Conservation (phyloP, 2,329 filamentous ascomycete species). For the Aspergillus ochraceus region DNA sequence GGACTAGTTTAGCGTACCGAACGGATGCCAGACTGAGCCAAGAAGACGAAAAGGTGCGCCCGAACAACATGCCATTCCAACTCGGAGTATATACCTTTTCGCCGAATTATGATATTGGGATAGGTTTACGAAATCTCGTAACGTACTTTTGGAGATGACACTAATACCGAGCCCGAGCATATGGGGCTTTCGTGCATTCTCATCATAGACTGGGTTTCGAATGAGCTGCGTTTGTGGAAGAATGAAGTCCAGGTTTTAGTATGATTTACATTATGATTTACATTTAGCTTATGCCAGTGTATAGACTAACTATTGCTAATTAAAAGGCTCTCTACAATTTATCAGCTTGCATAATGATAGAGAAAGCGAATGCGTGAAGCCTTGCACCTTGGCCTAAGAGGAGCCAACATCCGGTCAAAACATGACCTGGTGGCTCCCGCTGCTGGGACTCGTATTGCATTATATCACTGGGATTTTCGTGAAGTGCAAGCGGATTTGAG, state of each 20-base stretch:
- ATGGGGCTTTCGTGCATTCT: background rate
- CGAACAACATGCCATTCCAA: too few species aligned
- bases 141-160: background rate
- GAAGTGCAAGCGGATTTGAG: background rate
- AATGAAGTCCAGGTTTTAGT: background rate
- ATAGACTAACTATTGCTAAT: constrained; percentile 1
- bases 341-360: background rate
- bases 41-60: background rate
- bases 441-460: constrained; percentile 1
- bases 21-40: background rate
- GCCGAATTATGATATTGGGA: background rate
- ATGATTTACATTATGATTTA: too few species aligned
- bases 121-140: constrained; percentile 1
- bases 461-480: background rate
- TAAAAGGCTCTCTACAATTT: background rate
- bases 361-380: constrained; percentile 1
- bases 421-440: constrained; percentile 1
- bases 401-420: background rate
- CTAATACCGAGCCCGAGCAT: background rate
- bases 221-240: background rate
- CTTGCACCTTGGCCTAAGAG: background rate
- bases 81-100: background rate
- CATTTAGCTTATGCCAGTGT: background rate
- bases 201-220: background rate
- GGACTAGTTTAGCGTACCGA: constrained; percentile 2